Conservation (phyloP, 441 rosid species). For the Gossypium trilobum region DNA sequence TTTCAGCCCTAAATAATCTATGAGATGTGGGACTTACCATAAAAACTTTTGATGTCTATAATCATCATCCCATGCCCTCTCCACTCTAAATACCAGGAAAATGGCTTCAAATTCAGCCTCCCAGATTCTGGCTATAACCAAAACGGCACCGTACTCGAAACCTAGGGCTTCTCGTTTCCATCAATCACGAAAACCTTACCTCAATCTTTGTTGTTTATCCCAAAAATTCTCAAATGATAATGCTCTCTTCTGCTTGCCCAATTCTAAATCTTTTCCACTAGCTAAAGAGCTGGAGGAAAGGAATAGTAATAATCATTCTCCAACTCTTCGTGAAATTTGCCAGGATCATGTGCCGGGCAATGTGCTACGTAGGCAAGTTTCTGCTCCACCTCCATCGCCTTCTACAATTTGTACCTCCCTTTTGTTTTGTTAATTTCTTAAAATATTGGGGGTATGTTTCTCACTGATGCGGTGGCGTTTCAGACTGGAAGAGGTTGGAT, state of each 20-base stretch:
- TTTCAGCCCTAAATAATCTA: too few relatives aligned
- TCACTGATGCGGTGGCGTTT: constrained; percentile 6
- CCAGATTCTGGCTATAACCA: constrained; percentile 19
- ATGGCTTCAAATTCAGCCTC: constrained; percentile 24
- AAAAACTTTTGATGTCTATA: not conserved
- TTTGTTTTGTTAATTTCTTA: not conserved
- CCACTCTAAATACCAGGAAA: too few relatives aligned
- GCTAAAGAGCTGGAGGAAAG: constrained; percentile 1
- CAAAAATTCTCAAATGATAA: not conserved
- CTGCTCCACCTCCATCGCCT: not conserved
- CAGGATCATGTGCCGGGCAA: constrained; percentile 56
- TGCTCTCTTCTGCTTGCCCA: constrained; percentile 8
- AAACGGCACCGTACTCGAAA: constrained; percentile 13
- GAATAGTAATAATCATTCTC: not conserved
- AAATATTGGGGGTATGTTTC: not conserved
- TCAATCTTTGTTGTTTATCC: not conserved
- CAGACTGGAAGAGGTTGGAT: constrained; percentile 68
- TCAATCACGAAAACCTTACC: constrained; percentile 2
- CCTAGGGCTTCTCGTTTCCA: not conserved
- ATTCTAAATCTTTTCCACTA: constrained; percentile 14
- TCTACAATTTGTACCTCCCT: not conserved
- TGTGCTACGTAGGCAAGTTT: constrained; percentile 44
- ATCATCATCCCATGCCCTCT: not conserved
- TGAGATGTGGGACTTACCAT: not conserved
- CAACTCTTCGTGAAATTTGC: constrained; percentile 39